Evolutionary conservation across 257 asterid genomes (phyloP).

Genomic region (Fraxinus quadrangulata): DNA sequence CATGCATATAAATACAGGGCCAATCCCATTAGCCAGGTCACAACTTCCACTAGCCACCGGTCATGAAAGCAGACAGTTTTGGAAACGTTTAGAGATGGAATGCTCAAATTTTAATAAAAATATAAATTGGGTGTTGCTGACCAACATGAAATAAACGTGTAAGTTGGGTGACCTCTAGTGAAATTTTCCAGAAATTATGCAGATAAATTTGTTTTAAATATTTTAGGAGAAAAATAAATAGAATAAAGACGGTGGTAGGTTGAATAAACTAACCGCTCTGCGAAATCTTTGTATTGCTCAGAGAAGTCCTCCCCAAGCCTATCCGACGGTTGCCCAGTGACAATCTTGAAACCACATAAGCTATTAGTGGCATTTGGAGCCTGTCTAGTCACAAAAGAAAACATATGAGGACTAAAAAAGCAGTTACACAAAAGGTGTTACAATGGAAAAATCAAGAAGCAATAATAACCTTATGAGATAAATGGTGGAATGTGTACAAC

Average conservation of each 20-base stretch:
- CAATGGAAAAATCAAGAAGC: conserved; percentile 27
- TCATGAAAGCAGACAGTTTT: not conserved
- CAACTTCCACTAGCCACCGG: not conserved
- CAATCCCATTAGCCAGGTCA: not conserved
- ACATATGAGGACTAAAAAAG: conserved; percentile 22
- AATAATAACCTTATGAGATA: conserved; percentile 72
- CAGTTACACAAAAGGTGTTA: conserved; percentile 17
- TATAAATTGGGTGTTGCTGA: not conserved
- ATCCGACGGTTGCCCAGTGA: conserved; percentile 98
- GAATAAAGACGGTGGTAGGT: not conserved
- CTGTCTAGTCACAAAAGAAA: conserved; percentile 44
- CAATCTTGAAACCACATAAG: conserved; percentile 90
- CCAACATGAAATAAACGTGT: not conserved
- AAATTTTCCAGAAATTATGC: not conserved
- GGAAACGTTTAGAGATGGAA: not conserved
- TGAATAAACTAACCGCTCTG: conserved; percentile 63
- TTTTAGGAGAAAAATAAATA: not conserved
- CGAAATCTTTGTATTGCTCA: conserved; percentile 65
- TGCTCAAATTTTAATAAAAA: not conserved
- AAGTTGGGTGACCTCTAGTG: not conserved
- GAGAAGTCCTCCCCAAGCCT: conserved; percentile 98
- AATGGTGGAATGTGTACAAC: conserved; percentile 81
- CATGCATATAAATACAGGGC: not conserved
- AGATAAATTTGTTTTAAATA: not conserved
- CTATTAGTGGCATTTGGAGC: conserved; percentile 92